These are phyloP conservation scores for Naganishia vishniacii DNA, from an alignment of 768 basidiomycete species.

Conservation along the genomic window DNA sequence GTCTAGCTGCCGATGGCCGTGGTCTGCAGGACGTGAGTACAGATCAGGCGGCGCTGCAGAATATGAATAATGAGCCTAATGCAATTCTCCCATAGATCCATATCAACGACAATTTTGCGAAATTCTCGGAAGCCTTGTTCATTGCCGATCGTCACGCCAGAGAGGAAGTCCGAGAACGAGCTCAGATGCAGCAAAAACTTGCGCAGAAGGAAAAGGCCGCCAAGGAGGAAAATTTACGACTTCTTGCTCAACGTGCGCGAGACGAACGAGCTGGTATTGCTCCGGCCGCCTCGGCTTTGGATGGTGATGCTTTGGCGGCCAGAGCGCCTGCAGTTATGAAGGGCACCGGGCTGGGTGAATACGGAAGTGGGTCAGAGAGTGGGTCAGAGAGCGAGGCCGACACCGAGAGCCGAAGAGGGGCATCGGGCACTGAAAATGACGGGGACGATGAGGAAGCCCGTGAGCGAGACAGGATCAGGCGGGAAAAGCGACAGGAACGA, in stretches of 20 bases:
- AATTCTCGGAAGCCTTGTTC: conserved; percentile 93
- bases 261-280: conserved; percentile 81
- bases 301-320: conserved; percentile 2
- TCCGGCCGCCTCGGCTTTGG: conserved; percentile 53
- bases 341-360: conserved; percentile 70
- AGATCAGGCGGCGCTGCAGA: too few relatives aligned
- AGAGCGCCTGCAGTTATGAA: conserved; percentile 50
- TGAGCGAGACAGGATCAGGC: conserved; percentile 82
- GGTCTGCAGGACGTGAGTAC: conserved; percentile 87
- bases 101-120: conserved; percentile 98
- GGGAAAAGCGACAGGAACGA: conserved; percentile 85
- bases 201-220: conserved; percentile 95
- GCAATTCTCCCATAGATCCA: conserved; percentile 60
- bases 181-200: conserved; percentile 97
- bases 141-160: conserved; percentile 95
- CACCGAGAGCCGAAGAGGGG: conserved; percentile 35
- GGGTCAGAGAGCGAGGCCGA: conserved; percentile 60
- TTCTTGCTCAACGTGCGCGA: conserved; percentile 89
- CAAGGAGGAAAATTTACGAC: conserved; percentile 90
- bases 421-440: conserved; percentile 38
- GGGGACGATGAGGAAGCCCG: conserved; percentile 79
- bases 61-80: not conserved
- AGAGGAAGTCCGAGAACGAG: conserved; percentile 91
- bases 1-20: conserved; percentile 94
- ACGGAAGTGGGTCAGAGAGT: conserved; percentile 81